phyloP scores from a whole-genome alignment of 75 land plant genomes.

The Cryptomeria japonica region DNA sequence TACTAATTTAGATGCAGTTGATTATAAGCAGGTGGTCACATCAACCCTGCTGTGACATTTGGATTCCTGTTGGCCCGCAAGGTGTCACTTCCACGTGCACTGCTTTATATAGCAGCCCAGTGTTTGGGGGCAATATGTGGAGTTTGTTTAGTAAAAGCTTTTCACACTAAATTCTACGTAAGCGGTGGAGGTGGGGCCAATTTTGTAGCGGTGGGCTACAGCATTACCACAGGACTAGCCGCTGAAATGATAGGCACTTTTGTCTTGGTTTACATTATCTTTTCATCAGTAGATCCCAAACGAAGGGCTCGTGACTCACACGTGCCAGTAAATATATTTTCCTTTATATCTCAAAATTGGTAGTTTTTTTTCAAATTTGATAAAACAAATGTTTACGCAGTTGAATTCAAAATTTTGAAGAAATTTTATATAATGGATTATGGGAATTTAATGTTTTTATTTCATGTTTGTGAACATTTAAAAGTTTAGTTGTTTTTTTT shows the following conservation, averaged over 20 bases:
- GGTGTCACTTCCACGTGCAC: conserved; percentile 48
- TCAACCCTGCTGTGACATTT: conserved; percentile 54
- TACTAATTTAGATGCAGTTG: no score
- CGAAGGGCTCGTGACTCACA: conserved; percentile 66
- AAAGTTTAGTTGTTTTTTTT: no score
- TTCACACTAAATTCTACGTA: conserved; percentile 22
- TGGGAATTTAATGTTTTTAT: no score
- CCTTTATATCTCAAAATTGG: background rate
- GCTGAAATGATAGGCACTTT: conserved; percentile 71
- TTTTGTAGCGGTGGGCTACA: conserved; percentile 36
- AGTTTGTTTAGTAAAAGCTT: conserved; percentile 48
- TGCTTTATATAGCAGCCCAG: conserved; percentile 47
- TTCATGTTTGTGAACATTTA: no score
- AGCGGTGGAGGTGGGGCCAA: conserved; percentile 60
- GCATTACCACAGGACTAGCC: conserved; percentile 33
- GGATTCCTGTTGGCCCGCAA: conserved; percentile 51
- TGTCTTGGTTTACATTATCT: conserved; percentile 54
- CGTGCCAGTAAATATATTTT: conserved; percentile 47
- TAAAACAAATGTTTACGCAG: no score
- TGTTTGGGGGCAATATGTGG: conserved; percentile 58
- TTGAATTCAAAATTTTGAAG: no score
- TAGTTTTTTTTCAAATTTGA: no score
- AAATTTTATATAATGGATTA: no score
- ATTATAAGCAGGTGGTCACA: conserved; percentile 40
- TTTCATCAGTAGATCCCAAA: conserved; percentile 75